These are phyloP conservation scores for Ceratocystis ficicola DNA, from an alignment of 2,329 filamentous ascomycete species.

Conservation along the genomic window DNA sequence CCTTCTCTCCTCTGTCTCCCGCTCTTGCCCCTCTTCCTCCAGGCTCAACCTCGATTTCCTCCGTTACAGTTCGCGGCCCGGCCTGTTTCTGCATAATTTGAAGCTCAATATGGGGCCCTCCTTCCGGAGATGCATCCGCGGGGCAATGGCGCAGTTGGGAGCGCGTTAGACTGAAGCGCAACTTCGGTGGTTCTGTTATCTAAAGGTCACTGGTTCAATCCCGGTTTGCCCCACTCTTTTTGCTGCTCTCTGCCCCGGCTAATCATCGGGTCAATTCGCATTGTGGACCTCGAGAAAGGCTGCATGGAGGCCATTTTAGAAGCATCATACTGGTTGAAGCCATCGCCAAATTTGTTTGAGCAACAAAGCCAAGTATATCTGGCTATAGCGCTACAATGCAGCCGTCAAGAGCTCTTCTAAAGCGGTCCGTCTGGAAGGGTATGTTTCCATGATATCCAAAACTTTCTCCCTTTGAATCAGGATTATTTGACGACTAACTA, in stretches of 20 bases:
- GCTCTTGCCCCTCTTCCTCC: no score
- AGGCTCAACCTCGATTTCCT: no score
- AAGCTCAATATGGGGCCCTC: not conserved
- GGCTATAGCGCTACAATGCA: constrained; percentile 40
- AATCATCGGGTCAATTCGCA: not conserved
- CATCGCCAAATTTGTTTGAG: not conserved
- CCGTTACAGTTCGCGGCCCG: not conserved
- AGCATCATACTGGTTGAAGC: not conserved
- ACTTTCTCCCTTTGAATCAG: not conserved
- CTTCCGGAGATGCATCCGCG: not conserved
- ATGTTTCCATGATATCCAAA: constrained; percentile 24
- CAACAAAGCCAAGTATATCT: not conserved
- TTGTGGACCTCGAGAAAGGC: not conserved
- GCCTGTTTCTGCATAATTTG: not conserved
- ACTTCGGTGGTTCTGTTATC: constrained; percentile 18
- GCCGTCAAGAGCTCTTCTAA: constrained; percentile 53
- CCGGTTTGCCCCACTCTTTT: constrained; percentile 20
- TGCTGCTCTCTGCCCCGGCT: not conserved
- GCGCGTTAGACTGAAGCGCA: constrained; percentile 21
- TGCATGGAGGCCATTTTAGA: not conserved
- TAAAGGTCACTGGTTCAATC: constrained; percentile 21
- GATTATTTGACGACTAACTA: constrained; percentile 23
- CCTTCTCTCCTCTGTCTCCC: no score
- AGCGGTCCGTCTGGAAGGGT: constrained; percentile 86
- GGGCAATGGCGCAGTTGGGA: constrained; percentile 21